These are phyloP conservation scores for Coniosporium tulheliwenetii DNA, from an alignment of 2,329 filamentous ascomycete genomes.

Conservation along the genomic window DNA sequence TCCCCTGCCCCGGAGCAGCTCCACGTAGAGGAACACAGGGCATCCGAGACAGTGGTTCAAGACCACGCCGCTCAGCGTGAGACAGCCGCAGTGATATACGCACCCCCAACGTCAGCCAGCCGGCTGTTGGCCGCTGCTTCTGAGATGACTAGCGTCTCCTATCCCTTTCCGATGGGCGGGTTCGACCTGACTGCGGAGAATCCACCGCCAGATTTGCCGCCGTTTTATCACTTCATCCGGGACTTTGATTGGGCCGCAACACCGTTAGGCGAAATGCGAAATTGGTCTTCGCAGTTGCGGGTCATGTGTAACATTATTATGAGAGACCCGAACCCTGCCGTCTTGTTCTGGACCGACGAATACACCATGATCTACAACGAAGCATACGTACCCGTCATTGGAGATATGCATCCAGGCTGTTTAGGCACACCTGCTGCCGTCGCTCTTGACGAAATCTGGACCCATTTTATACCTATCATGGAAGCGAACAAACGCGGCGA, in stretches of 20 bases:
- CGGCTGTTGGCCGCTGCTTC: background rate
- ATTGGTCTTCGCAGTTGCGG: constrained; percentile 11
- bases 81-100: constrained; percentile 1
- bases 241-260: constrained; percentile 13
- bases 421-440: constrained; percentile 5
- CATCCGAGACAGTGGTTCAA: background rate
- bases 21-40: background rate
- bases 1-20: background rate
- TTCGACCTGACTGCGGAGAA: constrained; percentile 3
- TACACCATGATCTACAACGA: constrained; percentile 22
- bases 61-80: background rate
- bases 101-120: constrained; percentile 1
- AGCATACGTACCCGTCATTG: constrained; percentile 15
- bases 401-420: constrained; percentile 10
- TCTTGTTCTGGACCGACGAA: constrained; percentile 15
- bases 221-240: constrained; percentile 11
- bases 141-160: background rate
- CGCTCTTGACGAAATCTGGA: constrained; percentile 5
- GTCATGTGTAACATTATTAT: constrained; percentile 10
- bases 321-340: constrained; percentile 13
- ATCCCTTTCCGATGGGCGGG: background rate
- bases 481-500: constrained; percentile 8
- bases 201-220: constrained; percentile 3
- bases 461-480: constrained; percentile 1
- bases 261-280: constrained; percentile 11